These are phyloP conservation scores for Naegleria lovaniensis DNA, from an alignment of 208 protist species.

Conservation along the genomic window DNA sequence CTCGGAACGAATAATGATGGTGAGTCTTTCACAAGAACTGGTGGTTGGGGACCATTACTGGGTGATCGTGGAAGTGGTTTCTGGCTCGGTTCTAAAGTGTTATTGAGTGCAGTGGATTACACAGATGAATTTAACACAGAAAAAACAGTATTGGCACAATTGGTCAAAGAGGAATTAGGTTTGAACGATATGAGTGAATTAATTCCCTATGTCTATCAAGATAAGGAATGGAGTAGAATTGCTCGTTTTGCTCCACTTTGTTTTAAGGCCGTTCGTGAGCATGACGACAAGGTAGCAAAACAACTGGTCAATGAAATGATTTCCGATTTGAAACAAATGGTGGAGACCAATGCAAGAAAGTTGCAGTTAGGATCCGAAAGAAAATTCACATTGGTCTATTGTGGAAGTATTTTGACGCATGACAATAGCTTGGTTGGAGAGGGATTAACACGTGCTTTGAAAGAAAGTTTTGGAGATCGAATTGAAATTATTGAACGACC, in stretches of 20 bases:
- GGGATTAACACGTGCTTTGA: not conserved
- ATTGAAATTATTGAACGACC: not conserved
- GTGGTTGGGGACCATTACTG: constrained; percentile 21
- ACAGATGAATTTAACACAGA: not conserved
- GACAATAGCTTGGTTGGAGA: not conserved
- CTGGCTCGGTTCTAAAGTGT: not conserved
- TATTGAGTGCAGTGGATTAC: not conserved
- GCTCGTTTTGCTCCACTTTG: constrained; percentile 1
- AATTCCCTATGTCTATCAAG: not conserved
- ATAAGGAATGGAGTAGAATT: constrained; percentile 16
- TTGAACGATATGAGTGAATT: not conserved
- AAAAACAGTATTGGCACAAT: not conserved
- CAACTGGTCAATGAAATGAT: not conserved
- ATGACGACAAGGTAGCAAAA: not conserved
- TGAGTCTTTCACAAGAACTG: not conserved
- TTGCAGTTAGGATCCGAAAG: not conserved
- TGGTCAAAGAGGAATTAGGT: not conserved
- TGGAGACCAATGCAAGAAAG: not conserved
- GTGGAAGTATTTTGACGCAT: constrained; percentile 10
- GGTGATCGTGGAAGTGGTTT: constrained; percentile 4
- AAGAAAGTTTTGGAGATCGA: not conserved
- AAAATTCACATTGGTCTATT: constrained; percentile 3
- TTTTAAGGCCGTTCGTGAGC: not conserved
- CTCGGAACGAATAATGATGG: not conserved
- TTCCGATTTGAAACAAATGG: not conserved